Evolutionary conservation across 2,329 filamentous ascomycete species (phyloP), one percentile per base, ranked within the genome.

Genomic region (Penicillium sp.): DNA sequence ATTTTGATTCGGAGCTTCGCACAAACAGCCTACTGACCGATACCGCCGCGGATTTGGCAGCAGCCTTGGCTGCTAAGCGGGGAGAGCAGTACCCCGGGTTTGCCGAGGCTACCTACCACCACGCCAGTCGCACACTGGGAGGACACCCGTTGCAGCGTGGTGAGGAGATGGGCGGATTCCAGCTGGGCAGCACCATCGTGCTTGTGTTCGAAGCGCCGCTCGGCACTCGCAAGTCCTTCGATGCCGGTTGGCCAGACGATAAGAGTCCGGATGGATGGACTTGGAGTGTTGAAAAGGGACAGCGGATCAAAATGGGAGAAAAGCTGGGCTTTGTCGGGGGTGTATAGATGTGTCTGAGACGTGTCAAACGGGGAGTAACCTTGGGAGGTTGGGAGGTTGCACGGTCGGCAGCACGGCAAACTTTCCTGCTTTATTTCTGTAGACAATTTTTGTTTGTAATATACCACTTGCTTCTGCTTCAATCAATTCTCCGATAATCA

Each of bases 131-230:
- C 3, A 82, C 96, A 2, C 79, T 99, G 0, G 84, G 84, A 18
- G 94, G 95, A 2, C 86, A 97, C 69, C 88, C 92, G 1, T 76
- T 99, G 49, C 83, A 86, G 57, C 81, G 89, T 40, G 94, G 94
- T 31, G 92, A 97, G 68, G 94, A 99, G 73, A 97, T 99, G 91
- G 94, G 94, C 48, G 95, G 94, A 0, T 99, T 99, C 75, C 90
- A 95, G 76, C 80, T 99, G 3, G 94, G 94, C 18, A 96, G 90
- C 70, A 96, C 92, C 1, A 86, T 99, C 60, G 94, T 99, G 35
- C 78, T 99, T 46, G 91, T 99, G 0, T 99, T 99, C 68, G 95
- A 99, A 74, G 94, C 94, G 11, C 94, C 94, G 0, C 83, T 86
- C 62, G 83, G 83, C 13, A 65, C 73, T 25, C 68, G 79, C 40